Conservation (phyloP, 108 stramenopile genomes). For the Nitzschia putrida region DNA sequence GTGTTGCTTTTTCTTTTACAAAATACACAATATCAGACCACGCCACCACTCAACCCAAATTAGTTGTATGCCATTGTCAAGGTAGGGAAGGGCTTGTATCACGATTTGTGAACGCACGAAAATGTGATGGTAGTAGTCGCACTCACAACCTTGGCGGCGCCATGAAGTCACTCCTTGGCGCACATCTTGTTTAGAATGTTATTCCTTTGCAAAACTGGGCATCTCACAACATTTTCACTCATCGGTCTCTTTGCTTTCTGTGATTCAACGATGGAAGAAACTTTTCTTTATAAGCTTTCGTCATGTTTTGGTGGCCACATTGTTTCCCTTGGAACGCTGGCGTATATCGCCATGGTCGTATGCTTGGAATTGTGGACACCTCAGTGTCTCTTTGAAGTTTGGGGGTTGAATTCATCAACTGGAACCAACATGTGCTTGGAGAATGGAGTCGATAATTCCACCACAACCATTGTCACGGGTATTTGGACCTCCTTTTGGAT, state of each 20-base stretch:
- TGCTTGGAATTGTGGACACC: conserved; percentile 7
- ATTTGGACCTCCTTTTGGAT: not conserved
- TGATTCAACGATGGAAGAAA: not conserved
- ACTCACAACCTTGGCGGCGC: too few species aligned
- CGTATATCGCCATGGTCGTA: not conserved
- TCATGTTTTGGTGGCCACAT: not conserved
- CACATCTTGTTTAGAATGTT: too few species aligned
- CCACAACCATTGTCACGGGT: not conserved
- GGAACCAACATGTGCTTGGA: not conserved
- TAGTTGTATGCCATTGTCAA: too few species aligned
- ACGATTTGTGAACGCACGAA: too few species aligned
- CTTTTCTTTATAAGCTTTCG: not conserved
- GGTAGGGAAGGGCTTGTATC: too few species aligned
- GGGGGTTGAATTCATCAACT: not conserved
- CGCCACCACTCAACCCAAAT: too few species aligned
- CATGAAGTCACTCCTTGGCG: too few species aligned
- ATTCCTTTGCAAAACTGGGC: too few species aligned
- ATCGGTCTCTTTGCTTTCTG: not conserved
- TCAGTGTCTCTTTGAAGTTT: not conserved
- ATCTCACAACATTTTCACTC: too few species aligned
- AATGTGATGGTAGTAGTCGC: too few species aligned
- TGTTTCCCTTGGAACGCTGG: not conserved
- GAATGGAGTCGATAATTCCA: conserved; percentile 12
- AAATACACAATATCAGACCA: too few species aligned
- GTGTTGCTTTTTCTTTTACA: too few species aligned